These are phyloP conservation scores for Aspergillus neotritici DNA, from an alignment of 2,329 filamentous ascomycete genomes.

Conservation along the genomic window DNA sequence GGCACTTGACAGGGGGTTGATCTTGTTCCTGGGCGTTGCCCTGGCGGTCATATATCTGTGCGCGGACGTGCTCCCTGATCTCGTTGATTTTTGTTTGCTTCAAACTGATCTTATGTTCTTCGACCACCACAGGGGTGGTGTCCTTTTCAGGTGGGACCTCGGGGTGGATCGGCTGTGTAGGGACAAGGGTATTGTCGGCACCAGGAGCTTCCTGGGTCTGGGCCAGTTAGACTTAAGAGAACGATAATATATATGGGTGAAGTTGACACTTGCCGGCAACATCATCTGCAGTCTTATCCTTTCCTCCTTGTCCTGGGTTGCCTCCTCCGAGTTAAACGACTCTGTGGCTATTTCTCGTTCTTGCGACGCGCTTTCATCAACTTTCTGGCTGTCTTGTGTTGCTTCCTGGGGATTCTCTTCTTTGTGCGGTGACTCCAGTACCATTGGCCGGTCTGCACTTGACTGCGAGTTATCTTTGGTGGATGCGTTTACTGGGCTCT, in stretches of 20 bases:
- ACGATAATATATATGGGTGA: neutral
- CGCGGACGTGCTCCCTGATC: conserved; percentile 12
- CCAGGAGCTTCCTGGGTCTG: conserved; percentile 17
- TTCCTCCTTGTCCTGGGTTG: conserved; percentile 25
- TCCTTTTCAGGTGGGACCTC: conserved; percentile 4
- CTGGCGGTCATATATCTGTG: neutral
- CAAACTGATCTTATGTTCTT: conserved; percentile 10
- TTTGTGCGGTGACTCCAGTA: too few relatives aligned
- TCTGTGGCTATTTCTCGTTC: too few relatives aligned
- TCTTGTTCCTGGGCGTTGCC: neutral
- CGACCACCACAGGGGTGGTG: too few relatives aligned
- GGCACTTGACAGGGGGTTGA: conserved; percentile 28
- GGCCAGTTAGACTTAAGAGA: conserved; percentile 3
- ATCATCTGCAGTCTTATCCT: conserved; percentile 28
- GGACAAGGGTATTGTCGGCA: conserved; percentile 22
- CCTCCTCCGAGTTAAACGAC: conserved; percentile 1
- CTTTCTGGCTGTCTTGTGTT: conserved; percentile 24
- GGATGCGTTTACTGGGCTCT: too few relatives aligned
- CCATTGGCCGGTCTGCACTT: neutral
- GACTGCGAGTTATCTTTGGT: too few relatives aligned
- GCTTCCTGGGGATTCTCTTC: conserved; percentile 8
- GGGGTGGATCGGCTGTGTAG: conserved; percentile 23
- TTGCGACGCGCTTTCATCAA: too few relatives aligned
- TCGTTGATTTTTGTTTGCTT: conserved; percentile 13
- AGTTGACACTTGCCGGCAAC: conserved; percentile 18